Base-by-base conservation (phyloP, 495 filamentous ascomycete species). In the Massariosphaeria phaeospora region DNA sequence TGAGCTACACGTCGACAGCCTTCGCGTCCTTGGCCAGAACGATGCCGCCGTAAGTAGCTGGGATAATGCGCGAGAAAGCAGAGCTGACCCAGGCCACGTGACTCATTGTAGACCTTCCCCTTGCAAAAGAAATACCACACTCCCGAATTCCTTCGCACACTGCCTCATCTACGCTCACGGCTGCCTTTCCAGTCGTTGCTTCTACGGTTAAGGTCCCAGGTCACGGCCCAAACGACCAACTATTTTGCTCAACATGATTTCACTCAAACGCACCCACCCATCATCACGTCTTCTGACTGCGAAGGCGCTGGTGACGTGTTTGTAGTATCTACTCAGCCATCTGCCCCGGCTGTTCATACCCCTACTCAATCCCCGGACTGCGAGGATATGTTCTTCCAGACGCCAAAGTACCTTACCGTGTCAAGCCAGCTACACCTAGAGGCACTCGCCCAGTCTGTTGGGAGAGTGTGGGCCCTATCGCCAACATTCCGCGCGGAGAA, bases 291-390 rank as follows among this genome's bases (percentile, higher is more conserved):
- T 3, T 98, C 94, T 0, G 93, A 98, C 60, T 97, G 94, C 66
- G 93, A 98, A 70, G 94, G 93, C 5, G 94, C 91, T 3, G 91
- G 93, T 2, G 91, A 96, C 67, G 91, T 93, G n/a, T 98, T 98
- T 61, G 83, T 81, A 3, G 70, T 97, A 27, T 66, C 78, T 9
- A 40, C 56, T 29, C 46, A 12, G n/a, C 42, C 38, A 11, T 12
- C 38, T 38, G 15, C 50, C 21, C 40, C n/a, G 18, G 36, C 40
- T 59, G 15, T 41, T 9, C 66, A 71, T 8, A 67, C 70, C 36
- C 43, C 21, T 13, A 17, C 52, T n/a, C 48, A 55, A 26, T 43
- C 27, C 17, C 55, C 66, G 3, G 2, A 36, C 44, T 29, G n/a
- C 11, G 60, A 68, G 4, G 64, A 68, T 24, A 47, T 67, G 35